Evolutionary conservation across 2,329 filamentous ascomycete genomes (phyloP), one percentile per base, ranked within the genome.

Genomic region (Colletotrichum agaves): DNA sequence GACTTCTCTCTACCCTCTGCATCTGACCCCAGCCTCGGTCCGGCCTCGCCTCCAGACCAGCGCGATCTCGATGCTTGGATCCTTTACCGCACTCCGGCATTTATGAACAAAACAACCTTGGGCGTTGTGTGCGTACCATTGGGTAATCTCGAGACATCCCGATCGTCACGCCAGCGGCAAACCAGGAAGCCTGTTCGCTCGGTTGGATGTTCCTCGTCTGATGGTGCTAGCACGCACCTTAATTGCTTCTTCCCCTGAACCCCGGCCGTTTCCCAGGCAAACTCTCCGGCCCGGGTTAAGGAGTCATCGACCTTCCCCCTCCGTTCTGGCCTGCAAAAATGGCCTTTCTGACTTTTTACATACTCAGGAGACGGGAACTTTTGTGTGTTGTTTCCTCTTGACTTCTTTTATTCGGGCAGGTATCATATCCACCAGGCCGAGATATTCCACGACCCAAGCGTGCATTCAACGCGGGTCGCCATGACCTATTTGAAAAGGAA

Each of bases 361-460:
- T 35, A n/a, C 47, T 52, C 27, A 27, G 15, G 23, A n/a, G 27
- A 10, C 19, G 19, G 61, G 61, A 23, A 59, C 64, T 64, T 67
- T 59, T 67, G 57, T 46, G 61, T 27, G 39, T 27, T n/a, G 33
- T 6, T 6, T 43, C 35, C 33, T 31, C n/a, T 31, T 27, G 10
- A n/a, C 64, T 59, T 55, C 31, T 19, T 44, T 64, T 15, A 46
- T 64, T 67, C 52, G 10, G 60, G 64, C 60, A 67, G 64, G 64
- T 67, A 60, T 67, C 52, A 15, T 21, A 7, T 35, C 46, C 46
- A 39, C 37, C 27, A 33, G 37, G 43, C 15, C 55, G 43, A 49
- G 60, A 19, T 37, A 55, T 37, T 15, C 15, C 23, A 35, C 17
- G 19, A 62, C n/a, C 57, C 19, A 15, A 31, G 50, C 35, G 61